phyloP scores from a whole-genome alignment of 345 rosid genomes.

The Ceriops tagal region DNA sequence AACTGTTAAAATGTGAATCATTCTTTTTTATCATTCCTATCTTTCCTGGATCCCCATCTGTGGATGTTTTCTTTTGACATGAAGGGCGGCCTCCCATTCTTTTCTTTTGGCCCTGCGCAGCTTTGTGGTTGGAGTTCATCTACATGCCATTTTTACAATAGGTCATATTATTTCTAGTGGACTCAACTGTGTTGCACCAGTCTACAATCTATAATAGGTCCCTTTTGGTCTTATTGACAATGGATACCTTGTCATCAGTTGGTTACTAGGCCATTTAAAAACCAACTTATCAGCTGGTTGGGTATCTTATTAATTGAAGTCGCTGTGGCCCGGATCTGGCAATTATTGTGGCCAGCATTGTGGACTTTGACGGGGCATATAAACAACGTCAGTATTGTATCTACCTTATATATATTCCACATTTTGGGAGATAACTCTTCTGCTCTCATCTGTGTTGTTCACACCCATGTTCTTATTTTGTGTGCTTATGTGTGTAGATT shows the following conservation, averaged over 20 bases:
- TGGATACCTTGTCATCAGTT: not conserved
- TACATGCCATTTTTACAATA: no score
- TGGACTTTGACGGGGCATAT: not conserved
- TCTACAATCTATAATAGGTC: no score
- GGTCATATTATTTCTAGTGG: no score
- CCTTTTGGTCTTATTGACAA: not conserved
- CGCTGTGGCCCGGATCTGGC: not conserved
- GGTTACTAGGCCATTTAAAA: not conserved
- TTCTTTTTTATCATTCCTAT: no score
- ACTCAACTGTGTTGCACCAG: no score
- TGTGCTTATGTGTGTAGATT: not conserved
- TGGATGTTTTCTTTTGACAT: no score
- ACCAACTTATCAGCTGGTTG: not conserved
- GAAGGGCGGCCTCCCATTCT: no score
- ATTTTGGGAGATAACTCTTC: not conserved
- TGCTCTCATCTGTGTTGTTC: not conserved
- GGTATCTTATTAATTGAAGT: not conserved
- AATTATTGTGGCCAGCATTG: not conserved
- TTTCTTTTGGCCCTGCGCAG: no score
- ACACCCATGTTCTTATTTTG: not conserved
- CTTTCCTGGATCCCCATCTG: no score
- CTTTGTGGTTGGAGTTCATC: no score
- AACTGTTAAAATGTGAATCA: no score
- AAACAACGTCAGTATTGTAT: not conserved
- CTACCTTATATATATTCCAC: not conserved